phyloP scores from a whole-genome alignment of 768 basidiomycete species.

The Trametes sanguinea region DNA sequence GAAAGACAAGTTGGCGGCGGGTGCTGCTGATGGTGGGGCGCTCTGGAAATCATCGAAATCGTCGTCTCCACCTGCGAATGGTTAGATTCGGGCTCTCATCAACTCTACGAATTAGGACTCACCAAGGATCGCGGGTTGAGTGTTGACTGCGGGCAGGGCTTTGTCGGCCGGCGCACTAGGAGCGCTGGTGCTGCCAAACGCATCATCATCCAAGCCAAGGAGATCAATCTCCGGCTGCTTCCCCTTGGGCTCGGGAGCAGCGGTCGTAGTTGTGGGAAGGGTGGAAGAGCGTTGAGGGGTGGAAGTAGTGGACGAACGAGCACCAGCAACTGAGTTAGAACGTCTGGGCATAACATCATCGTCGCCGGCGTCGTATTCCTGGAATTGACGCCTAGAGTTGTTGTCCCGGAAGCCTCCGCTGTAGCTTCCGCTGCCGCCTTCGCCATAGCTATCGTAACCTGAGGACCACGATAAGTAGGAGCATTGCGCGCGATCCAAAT shows the following conservation, averaged over 20 bases:
- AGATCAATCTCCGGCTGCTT: slow-evolving; percentile 62
- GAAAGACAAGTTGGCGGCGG: slow-evolving; percentile 1
- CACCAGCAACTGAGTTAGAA: slow-evolving; percentile 41
- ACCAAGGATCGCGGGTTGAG: slow-evolving; percentile 22
- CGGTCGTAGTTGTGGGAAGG: slow-evolving; percentile 29
- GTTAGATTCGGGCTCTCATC: neutral
- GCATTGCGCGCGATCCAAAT: neutral
- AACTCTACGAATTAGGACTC: neutral
- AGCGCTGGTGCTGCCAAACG: slow-evolving; percentile 32
- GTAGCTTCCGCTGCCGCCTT: neutral
- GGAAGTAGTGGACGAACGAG: slow-evolving; percentile 34
- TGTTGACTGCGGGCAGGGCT: slow-evolving; percentile 51
- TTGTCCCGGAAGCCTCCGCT: slow-evolving; percentile 61
- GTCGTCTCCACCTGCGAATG: slow-evolving; percentile 51
- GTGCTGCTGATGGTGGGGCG: slow-evolving; percentile 49
- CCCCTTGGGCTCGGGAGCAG: slow-evolving; percentile 38
- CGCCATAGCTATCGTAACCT: slow-evolving; percentile 4
- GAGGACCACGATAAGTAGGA: neutral
- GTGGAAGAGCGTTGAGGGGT: slow-evolving; percentile 44
- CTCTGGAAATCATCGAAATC: slow-evolving; percentile 88
- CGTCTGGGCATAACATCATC: slow-evolving; percentile 60
- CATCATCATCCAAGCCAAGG: slow-evolving; percentile 76
- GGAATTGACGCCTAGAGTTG: slow-evolving; percentile 60
- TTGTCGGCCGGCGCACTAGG: slow-evolving; percentile 44
- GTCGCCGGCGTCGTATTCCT: slow-evolving; percentile 96